Evolutionary conservation across 1,139 yeast genomes (phyloP), one percentile per base, ranked within the genome.

Genomic region (Meyerozyma elateridarum): DNA sequence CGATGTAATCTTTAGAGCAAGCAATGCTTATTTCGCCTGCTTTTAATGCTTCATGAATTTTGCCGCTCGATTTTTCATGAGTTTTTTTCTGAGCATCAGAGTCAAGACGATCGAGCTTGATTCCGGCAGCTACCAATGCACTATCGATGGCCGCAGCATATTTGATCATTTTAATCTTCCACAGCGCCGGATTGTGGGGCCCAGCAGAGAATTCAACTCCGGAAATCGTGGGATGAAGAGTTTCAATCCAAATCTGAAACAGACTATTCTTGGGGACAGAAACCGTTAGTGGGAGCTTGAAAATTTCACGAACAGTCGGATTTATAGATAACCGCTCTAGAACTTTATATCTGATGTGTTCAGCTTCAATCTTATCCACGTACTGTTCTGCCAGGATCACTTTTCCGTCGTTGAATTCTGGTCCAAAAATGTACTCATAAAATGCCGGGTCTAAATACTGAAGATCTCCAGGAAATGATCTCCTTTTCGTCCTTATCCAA

Each of bases 221-320:
- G 3, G 61, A 56, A 2, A 63, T 40, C 7, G 61, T 51, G 2
- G 64, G 59, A 26, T 46, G 40, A 20, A 46, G 46, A 11, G 55
- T 41, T 33, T 61, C 61, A 6, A 61, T 39, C 67, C 68, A 60
- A 4, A 61, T 52, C 4, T 48, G 36, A 26, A 54, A 52, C 4
- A 31, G 21, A 21, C 42, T 43, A 4, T 37, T 35, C 3, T 38
- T 34, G 2, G 31, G 33, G 4, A 42, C 38, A 1, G 36, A 40
- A 8, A 56, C 41, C 11, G 39, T 42, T 19, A 62, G 42, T 1
- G 69, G 69, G 15, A 62, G 39, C 9, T 62, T 63, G 38, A 59
- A 54, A 3, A 48, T 36, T 33, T 53, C 46, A 24, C 56, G 44
- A 3, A 54, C 48, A 5, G 39, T 39, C 4, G 35, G 13, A 31